Percentiles rank a stretch among this genome's conserved stretches.
phyloP scores from a whole-genome alignment of 164 flowering plant genomes.

The grape (Vitis vinifera) region ASM3070453v1 NC_081805.1:24188001-24188500 shows the following conservation, averaged over 20 bases:
- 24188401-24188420: conserved; percentile 65
- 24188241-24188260: neutral
- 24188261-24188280: neutral
- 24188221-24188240: too few relatives aligned
- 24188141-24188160: too few relatives aligned
- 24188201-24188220: too few relatives aligned
- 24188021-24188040: too few relatives aligned
- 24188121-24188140: too few relatives aligned
- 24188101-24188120: too few relatives aligned
- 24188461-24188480: conserved; percentile 61
- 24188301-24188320: neutral
- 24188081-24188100: too few relatives aligned
- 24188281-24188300: neutral
- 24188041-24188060: too few relatives aligned
- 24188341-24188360: neutral
- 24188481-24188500: conserved; percentile 63
- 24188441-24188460: conserved; percentile 61
- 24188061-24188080: too few relatives aligned
- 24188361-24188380: neutral
- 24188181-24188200: too few relatives aligned
- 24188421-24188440: conserved; percentile 69
- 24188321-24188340: neutral
- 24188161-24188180: too few relatives aligned
- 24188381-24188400: neutral
- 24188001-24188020: too few relatives aligned